phyloP scores from a whole-genome alignment of 768 basidiomycete genomes.

The Boletellus ananas region DNA sequence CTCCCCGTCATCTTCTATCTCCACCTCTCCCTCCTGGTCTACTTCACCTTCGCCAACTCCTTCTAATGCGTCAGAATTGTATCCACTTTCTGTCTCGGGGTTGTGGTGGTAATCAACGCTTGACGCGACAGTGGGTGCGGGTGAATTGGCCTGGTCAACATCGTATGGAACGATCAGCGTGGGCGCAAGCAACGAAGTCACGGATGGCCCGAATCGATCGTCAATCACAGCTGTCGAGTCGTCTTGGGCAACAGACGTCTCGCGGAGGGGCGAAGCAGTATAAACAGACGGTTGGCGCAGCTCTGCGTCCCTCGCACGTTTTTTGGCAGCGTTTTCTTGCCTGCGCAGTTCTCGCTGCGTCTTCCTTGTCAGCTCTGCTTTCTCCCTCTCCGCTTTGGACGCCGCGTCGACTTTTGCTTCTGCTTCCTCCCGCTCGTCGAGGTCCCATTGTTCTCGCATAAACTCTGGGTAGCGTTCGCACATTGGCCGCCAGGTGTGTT shows the following conservation, averaged over 20 bases:
- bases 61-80: slow-evolving; percentile 48
- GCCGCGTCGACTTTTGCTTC: slow-evolving; percentile 48
- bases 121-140: slow-evolving; percentile 49
- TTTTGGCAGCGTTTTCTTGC: slow-evolving; percentile 50
- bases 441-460: slow-evolving; percentile 73
- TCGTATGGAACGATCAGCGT: slow-evolving; percentile 25
- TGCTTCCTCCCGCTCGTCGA: slow-evolving; percentile 76
- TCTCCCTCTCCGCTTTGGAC: slow-evolving; percentile 46
- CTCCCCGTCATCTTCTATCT: slow-evolving; percentile 21
- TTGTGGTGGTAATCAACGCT: slow-evolving; percentile 39
- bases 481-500: slow-evolving; percentile 70
- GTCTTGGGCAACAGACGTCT: slow-evolving; percentile 31
- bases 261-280: slow-evolving; percentile 25
- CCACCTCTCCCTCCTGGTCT: slow-evolving; percentile 25
- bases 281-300: slow-evolving; percentile 20
- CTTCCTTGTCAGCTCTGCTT: slow-evolving; percentile 31
- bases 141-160: slow-evolving; percentile 41
- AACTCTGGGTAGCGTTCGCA: slow-evolving; percentile 84
- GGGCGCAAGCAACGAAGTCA: slow-evolving; percentile 26
- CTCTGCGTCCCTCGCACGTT: slow-evolving; percentile 41
- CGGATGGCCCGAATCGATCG: slow-evolving; percentile 24
- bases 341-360: slow-evolving; percentile 47
- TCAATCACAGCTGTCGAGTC: slow-evolving; percentile 21
- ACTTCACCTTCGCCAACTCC: slow-evolving; percentile 26
- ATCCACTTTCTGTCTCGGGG: slow-evolving; percentile 50